These are phyloP conservation scores for Stemphylium beticola DNA, from an alignment of 2,329 filamentous ascomycete species.

Conservation along the genomic window DNA sequence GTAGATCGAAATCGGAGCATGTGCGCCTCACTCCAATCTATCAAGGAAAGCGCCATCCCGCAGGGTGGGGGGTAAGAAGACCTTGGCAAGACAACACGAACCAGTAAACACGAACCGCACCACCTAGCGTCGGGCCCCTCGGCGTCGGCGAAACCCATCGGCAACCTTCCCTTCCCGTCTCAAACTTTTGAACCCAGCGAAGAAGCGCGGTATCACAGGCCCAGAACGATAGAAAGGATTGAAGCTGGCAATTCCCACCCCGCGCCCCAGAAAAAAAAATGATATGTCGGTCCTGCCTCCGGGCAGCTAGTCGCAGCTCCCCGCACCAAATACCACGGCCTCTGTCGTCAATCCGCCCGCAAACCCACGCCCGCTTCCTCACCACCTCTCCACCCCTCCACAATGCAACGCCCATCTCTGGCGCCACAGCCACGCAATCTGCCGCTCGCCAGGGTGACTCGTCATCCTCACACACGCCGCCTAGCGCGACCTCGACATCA, in stretches of 20 bases:
- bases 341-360: conserved; percentile 3
- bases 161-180: conserved; percentile 11
- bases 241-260: neutral
- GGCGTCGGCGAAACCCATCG: conserved; percentile 19
- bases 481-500: conserved; percentile 53
- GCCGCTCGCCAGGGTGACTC: conserved; percentile 33
- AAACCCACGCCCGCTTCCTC: conserved; percentile 34
- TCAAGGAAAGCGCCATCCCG: no score
- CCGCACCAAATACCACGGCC: conserved; percentile 20
- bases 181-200: conserved; percentile 25
- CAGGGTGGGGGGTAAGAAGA: no score
- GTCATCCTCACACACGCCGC: conserved; percentile 39
- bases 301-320: conserved; percentile 42
- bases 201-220: neutral
- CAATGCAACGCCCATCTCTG: conserved; percentile 36
- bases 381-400: conserved; percentile 28
- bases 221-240: neutral
- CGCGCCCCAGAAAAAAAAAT: conserved; percentile 31
- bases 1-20: no score
- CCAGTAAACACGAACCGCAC: neutral
- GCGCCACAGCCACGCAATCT: conserved; percentile 32
- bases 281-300: conserved; percentile 50
- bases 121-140: conserved; percentile 1
- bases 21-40: no score
- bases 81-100: no score